Conservation (phyloP, 108 stramenopile genomes). For the Stephanodiscus triporus region DNA sequence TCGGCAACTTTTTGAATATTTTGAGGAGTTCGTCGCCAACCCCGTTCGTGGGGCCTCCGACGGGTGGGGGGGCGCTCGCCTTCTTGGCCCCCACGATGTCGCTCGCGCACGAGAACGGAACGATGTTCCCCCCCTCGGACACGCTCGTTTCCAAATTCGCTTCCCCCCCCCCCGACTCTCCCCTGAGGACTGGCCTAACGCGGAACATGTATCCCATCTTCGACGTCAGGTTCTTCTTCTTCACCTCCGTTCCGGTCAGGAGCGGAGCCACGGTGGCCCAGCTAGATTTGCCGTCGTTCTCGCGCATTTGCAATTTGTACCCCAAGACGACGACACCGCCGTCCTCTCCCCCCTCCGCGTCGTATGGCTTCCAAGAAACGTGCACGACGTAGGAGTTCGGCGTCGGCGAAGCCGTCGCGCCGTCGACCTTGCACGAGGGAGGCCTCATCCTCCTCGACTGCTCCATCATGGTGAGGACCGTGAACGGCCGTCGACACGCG, state of each 20-base stretch:
- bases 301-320: constrained; percentile 83
- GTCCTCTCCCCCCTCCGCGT: constrained; percentile 9
- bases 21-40: constrained; percentile 20
- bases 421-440: constrained; percentile 35
- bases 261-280: constrained; percentile 75
- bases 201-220: constrained; percentile 79
- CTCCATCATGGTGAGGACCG: constrained; percentile 48
- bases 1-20: constrained; percentile 56
- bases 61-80: constrained; percentile 24
- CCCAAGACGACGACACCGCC: constrained; percentile 19
- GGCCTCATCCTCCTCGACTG: constrained; percentile 37
- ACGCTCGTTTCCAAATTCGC: constrained; percentile 35
- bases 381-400: constrained; percentile 65
- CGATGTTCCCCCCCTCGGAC: constrained; percentile 39
- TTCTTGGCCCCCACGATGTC: constrained; percentile 48
- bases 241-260: constrained; percentile 62
- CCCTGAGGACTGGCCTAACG: constrained; percentile 57
- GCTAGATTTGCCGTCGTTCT: constrained; percentile 59
- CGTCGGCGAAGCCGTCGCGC: constrained; percentile 42
- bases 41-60: constrained; percentile 17
- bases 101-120: constrained; percentile 71
- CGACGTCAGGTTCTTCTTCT: constrained; percentile 77
- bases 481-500: constrained; percentile 34
- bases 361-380: constrained; percentile 19
- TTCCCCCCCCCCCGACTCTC: constrained; percentile 40